Base-by-base conservation (phyloP, 2,329 filamentous ascomycete species). In the Trichoderma gracile region DNA sequence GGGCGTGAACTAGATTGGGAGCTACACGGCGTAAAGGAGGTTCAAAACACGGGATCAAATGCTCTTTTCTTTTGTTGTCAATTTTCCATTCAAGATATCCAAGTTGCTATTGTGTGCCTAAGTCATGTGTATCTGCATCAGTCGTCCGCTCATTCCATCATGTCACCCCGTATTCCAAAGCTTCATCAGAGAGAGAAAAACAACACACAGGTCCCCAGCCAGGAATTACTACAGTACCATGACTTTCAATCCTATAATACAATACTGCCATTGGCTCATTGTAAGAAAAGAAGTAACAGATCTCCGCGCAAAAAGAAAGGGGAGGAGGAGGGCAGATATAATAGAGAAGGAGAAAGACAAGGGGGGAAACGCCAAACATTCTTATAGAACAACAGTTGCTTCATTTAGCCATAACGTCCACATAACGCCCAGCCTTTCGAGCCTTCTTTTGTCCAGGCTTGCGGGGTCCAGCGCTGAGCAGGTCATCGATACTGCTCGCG, bases 401-500 rank as follows among this genome's bases (percentile, higher is more conserved):
- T 67, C 78, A 84, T 72, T 91, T 89, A 10, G 90, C 90, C 93
- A 98, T 97, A 66, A 99, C 92, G 83, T 99, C 95, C 33, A 99
- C 89, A 81, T 99, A 99, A 30, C 93, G 83, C 33, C 92, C 89
- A 23, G 89, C 87, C 82, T 93, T 97, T 81, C 92, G 92, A 71
- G 85, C 81, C 76, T 90, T 92, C 75, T 86, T 90, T 68, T 73
- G 79, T 0, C 82, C 83, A 5, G 82, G 80, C 71, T 90, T 93
- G 68, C 91, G 85, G 19, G 90, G 85, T 33, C 83, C 85, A 3
- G 90, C 88, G 5, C 91, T 91, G 23, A 99, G 80, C 67, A 99
- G 80, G 75, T 99, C 95, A 71, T 99, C 95, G 73, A 99, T 96
- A 71, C 90, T 95, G 76, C 89, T 96, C n/a, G 92, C 92, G 73